Evolutionary conservation across 2,329 filamentous ascomycete species (phyloP), one percentile per base, ranked within the genome.

Genomic region (Cercospora janseana): DNA sequence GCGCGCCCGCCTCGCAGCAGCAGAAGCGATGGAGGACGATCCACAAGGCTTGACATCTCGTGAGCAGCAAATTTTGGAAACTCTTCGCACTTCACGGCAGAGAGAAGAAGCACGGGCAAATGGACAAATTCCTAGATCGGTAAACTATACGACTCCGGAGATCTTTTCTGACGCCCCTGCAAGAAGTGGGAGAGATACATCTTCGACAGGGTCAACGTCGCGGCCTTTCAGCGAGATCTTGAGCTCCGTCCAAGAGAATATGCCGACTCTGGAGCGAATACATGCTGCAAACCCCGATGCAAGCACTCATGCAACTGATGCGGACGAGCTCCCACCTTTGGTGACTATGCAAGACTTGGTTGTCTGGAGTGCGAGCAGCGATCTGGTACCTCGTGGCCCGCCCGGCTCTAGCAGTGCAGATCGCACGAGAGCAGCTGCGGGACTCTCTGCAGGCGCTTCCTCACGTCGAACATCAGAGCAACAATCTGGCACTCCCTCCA

Each of bases 31-130:
- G 16, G 35, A 52, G 23, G 67, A 74, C 46, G 74, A 76, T 58
- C 72, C 72, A 6, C 66, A 71, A 55, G 74, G 73, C 2, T 60
- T 77, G 35, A 75, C 71, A 10, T 64, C 68, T 13, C 65, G 72
- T 32, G 74, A 76, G 55, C 68, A 74, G 49, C 69, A 72, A 34
- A 70, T 76, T 10, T 60, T 77, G 15, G 72, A 75, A 43, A 66
- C 70, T n/a, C 51, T 77, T 12, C 66, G 72, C 6, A 72, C 68
- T 8, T 70, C 70, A 12, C 61, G 73, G 49, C 70, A 73, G 44
- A 62, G 71, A 13, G 66, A 72, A 40, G 72, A 74, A 52, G 68
- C 64, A n/a, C 63, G 70, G 9, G 66, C 71, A 40, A 66, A 62
- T 10, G 61, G 64, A 18, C 62, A 62, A 13, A 49, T 56, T 21